These are phyloP conservation scores for Candida koratica DNA, from an alignment of 805 yeast genomes.

Conservation along the genomic window DNA sequence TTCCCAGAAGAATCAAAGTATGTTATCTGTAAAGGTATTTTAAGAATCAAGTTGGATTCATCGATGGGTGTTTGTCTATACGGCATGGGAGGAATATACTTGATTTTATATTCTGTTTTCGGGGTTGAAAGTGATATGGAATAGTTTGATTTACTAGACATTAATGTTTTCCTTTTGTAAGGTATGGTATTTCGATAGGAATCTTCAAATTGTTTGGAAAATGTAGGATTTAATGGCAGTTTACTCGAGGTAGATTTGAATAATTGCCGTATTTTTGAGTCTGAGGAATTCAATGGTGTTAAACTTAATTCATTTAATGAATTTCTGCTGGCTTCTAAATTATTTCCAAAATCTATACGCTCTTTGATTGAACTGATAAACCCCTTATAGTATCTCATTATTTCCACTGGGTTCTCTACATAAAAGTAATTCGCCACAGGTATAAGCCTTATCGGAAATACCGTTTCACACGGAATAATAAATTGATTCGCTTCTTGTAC, in stretches of 20 bases:
- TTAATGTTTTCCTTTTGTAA: slow-evolving; percentile 30
- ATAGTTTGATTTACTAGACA: slow-evolving; percentile 27
- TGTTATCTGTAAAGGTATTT: slow-evolving; percentile 31
- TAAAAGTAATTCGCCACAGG: slow-evolving; percentile 25
- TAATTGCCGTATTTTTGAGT: slow-evolving; percentile 24
- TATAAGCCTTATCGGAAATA: slow-evolving; percentile 32
- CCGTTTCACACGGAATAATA: slow-evolving; percentile 33
- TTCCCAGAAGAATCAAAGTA: slow-evolving; percentile 15
- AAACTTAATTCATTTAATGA: slow-evolving; percentile 6
- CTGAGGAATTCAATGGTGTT: slow-evolving; percentile 21
- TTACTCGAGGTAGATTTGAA: slow-evolving; percentile 25
- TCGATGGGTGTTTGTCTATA: slow-evolving; percentile 18
- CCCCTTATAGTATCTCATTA: slow-evolving; percentile 30
- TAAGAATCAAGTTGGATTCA: slow-evolving; percentile 16
- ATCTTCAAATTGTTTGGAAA: slow-evolving; percentile 12
- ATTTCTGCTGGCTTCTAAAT: slow-evolving; percentile 2
- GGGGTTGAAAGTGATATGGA: slow-evolving; percentile 35
- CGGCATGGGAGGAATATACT: slow-evolving; percentile 31
- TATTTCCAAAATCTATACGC: slow-evolving; percentile 12
- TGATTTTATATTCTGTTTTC: slow-evolving; percentile 23
- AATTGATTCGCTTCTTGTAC: slow-evolving; percentile 26
- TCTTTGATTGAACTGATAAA: slow-evolving; percentile 28
- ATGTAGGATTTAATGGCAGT: slow-evolving; percentile 17
- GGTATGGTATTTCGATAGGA: slow-evolving; percentile 31
- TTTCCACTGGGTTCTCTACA: slow-evolving; percentile 14